Base-by-base conservation (phyloP, 2,329 filamentous ascomycete species). In the Alternaria novae-zelandiae region DNA sequence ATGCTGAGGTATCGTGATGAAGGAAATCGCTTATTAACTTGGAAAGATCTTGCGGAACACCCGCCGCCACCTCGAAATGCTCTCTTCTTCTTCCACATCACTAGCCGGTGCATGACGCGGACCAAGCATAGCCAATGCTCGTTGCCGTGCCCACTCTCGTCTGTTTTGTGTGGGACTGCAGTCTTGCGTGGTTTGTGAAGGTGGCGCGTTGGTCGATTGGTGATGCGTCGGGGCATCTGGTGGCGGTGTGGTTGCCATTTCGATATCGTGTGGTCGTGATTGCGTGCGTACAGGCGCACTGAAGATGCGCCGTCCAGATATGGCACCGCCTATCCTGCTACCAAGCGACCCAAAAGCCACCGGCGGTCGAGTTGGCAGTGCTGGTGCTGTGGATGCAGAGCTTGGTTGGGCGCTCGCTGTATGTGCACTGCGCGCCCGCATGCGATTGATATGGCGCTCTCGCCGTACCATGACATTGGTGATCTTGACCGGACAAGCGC, bases 391-490 rank as follows among this genome's bases (percentile, higher is more conserved):
- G 15, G 61, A 43, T 12, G 46, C 54, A 7, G 58, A 57, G 20
- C 45, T 47, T 20, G 50, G 30, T 54, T 50, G 64, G 21, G 53
- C 56, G 44, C 62, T 66, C 20, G 55, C 59, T 23, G 60, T 20
- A 36, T 60, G 59, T 45, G 58, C 65, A 32, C 67, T 70, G 13
- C 85, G 83, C 58, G 87, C 85, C 49, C 90, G 84, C 53, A 91
- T 78, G 32, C 86, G 84, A 26, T 90, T 83, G 12, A 93, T 82
- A 23, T 91, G 87, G 15, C 91, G 86, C 79, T 97, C 94, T 43
- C 92, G 87, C 20, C 92, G 89, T 6, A 96, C 94, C 91, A 97
- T 97, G 15, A 87, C 86, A 71, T 97, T 96, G 6, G 93, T 96
- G 26, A 78, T 77, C 2, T 61, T 65, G 0, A 83, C 81, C 0